Base-by-base conservation (phyloP, 257 asterid genomes). In the Primulina tabacum region DNA sequence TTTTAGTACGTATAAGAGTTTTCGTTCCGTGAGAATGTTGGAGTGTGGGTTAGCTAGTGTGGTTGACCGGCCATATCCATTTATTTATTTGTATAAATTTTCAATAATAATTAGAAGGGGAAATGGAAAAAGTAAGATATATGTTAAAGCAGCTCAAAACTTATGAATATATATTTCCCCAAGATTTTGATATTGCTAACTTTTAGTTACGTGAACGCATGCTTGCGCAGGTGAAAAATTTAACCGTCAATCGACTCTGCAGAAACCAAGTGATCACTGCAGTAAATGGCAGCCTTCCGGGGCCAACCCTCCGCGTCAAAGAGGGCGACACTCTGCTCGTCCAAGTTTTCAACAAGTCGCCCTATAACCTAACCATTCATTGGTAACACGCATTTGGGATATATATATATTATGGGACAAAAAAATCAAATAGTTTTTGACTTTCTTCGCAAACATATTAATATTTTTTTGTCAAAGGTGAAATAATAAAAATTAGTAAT, bases 281-380 rank as follows among this genome's bases (percentile, higher is more conserved):
- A 33, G 96, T 84, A 10, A 90, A 88, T 12, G 91, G 85, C 5
- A 69, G 80, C 18, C 78, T 87, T 21, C 96, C 97, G 0, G 97
- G 95, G 2, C 93, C 93, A 0, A 82, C 86, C 5, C 58, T 90
- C 32, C 71, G 32, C 1, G 90, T 82, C 0, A 59, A 70, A 7
- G 97, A 90, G 66, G 97, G 97, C 0, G 97, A 90, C 62, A 84
- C 89, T 0, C 85, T 90, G 17, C 61, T 88, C 11, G 79, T 88
- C 40, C 87, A 83, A 50, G 91, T 84, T n/a, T 29, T 57, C 28
- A 90, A 90, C 70, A 24, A 65, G 18, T 88, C 97, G 0, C 95
- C 95, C 0, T 84, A 88, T 64, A 83, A 84, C 28, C 60, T 90
- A 2, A 80, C 85, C 55, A 86, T 90, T 68, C 97, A 90, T 10